Percentiles rank a stretch among this genome's conserved stretches.
Evolutionary conservation across 495 filamentous ascomycete species (phyloP).

Genomic region (Aspergillus bridgeri): DNA sequence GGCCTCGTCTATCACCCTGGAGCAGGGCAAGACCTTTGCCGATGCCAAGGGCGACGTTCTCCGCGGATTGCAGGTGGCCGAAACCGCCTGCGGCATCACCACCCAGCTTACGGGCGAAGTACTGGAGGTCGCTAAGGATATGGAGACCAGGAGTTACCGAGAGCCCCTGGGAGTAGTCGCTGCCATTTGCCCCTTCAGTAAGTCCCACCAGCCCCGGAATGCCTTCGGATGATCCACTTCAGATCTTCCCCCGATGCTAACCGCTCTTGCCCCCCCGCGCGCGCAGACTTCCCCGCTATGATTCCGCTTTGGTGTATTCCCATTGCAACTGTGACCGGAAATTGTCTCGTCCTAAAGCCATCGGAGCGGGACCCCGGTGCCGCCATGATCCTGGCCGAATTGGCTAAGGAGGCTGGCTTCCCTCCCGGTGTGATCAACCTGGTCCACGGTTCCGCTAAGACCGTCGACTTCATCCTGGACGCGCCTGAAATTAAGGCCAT

Average conservation of each 20-base stretch:
- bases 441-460: constrained; percentile 83
- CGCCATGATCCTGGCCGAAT: constrained; percentile 94
- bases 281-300: constrained; percentile 94
- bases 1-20: constrained; percentile 91
- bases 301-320: constrained; percentile 98
- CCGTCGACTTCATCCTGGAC: constrained; percentile 97
- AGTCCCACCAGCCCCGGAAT: not conserved
- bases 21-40: constrained; percentile 92
- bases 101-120: constrained; percentile 92
- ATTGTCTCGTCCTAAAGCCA: constrained; percentile 92
- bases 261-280: constrained; percentile 10
- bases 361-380: constrained; percentile 98
- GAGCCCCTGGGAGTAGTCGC: constrained; percentile 95
- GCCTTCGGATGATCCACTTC: not conserved
- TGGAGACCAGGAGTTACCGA: constrained; percentile 92
- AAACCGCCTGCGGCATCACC: constrained; percentile 92
- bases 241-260: constrained; percentile 6
- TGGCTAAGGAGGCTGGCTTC: constrained; percentile 88
- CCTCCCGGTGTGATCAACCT: constrained; percentile 93
- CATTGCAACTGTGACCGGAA: constrained; percentile 89
- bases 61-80: constrained; percentile 91
- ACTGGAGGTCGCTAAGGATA: constrained; percentile 96
- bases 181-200: constrained; percentile 92
- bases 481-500: constrained; percentile 97
- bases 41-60: constrained; percentile 96